These are phyloP conservation scores for Rhodocollybia butyracea DNA, from an alignment of 768 basidiomycete species.

Conservation along the genomic window DNA sequence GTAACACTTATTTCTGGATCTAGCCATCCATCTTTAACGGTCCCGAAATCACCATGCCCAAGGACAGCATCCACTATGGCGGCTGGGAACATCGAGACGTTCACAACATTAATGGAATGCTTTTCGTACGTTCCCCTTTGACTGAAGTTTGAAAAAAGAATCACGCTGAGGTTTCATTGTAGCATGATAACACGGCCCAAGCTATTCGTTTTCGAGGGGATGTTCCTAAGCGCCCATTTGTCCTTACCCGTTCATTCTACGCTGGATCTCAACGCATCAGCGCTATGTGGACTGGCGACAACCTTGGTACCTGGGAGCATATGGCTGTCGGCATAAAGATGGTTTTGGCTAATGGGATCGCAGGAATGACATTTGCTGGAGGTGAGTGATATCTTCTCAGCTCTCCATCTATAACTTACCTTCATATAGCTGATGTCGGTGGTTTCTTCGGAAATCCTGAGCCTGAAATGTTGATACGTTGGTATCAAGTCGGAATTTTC, in stretches of 20 bases:
- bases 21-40: conserved; percentile 98
- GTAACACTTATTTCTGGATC: not conserved
- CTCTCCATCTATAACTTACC: conserved; percentile 5
- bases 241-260: conserved; percentile 92
- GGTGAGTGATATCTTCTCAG: conserved; percentile 49
- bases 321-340: conserved; percentile 93
- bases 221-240: conserved; percentile 84
- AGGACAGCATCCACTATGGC: conserved; percentile 74
- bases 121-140: conserved; percentile 52
- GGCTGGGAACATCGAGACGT: conserved; percentile 99
- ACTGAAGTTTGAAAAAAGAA: not conserved
- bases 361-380: conserved; percentile 88
- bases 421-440: conserved; percentile 82
- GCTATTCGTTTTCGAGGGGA: conserved; percentile 75
- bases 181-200: conserved; percentile 84
- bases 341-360: conserved; percentile 84
- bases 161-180: conserved; percentile 4
- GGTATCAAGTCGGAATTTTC: conserved; percentile 96
- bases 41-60: conserved; percentile 82
- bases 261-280: conserved; percentile 95
- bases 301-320: conserved; percentile 96
- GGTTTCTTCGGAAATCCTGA: conserved; percentile 98
- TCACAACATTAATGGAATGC: conserved; percentile 98
- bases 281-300: conserved; percentile 99
- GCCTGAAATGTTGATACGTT: conserved; percentile 91